phyloP scores from a whole-genome alignment of 805 yeast species.

The Starmerella davenportii region DNA sequence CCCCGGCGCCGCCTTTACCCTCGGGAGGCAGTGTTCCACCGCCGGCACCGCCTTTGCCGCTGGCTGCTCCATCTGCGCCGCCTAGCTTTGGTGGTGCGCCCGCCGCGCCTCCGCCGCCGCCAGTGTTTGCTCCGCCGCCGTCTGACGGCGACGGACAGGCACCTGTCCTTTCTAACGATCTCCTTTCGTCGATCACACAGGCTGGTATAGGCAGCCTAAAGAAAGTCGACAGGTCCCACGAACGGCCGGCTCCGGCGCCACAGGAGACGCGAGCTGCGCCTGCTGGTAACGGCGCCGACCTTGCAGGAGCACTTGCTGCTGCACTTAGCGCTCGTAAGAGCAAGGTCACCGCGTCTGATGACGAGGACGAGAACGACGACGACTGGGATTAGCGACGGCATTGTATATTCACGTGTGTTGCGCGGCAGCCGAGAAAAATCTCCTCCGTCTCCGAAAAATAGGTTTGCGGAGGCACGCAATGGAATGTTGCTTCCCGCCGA shows the following conservation, averaged over 20 bases:
- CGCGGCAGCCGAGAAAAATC: too few relatives aligned
- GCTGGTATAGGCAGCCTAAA: conserved; percentile 54
- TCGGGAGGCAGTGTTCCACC: conserved; percentile 2
- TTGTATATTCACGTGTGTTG: too few relatives aligned
- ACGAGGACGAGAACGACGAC: conserved; percentile 60
- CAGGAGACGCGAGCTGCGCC: conserved; percentile 30
- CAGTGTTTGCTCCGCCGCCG: conserved; percentile 17
- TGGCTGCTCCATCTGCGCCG: conserved; percentile 17
- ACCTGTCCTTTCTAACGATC: conserved; percentile 14
- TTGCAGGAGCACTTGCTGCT: conserved; percentile 77
- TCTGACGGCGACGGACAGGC: conserved; percentile 16
- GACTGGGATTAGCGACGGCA: conserved; percentile 54
- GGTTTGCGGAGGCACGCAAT: too few relatives aligned
- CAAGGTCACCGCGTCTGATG: conserved; percentile 66
- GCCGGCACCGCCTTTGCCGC: conserved; percentile 21
- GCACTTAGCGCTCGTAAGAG: conserved; percentile 70
- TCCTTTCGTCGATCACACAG: conserved; percentile 69
- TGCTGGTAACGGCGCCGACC: conserved; percentile 25
- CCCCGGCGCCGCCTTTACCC: conserved; percentile 17
- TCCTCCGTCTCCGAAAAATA: too few relatives aligned
- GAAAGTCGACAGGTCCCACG: conserved; percentile 72
- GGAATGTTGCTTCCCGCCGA: too few relatives aligned
- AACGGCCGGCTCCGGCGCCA: conserved; percentile 53
- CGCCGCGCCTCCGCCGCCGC: conserved; percentile 16
- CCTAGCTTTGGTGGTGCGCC: conserved; percentile 14